Conservation (phyloP, 371 early-diverging fungal species). For the Thermomucor indicae-seudaticae region DNA sequence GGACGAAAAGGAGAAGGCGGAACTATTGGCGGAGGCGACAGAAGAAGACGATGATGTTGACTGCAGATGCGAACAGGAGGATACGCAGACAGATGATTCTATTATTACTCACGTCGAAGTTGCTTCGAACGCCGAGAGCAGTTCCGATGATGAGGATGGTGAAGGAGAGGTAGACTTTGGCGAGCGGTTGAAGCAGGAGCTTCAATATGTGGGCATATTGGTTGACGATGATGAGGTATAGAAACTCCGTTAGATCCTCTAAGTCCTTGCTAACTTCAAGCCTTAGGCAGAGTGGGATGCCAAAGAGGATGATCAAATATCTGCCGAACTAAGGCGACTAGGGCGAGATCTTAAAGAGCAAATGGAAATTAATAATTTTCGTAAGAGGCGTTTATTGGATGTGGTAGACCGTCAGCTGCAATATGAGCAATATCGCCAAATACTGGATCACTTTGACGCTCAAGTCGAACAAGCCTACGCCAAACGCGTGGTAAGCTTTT, state of each 20-base stretch:
- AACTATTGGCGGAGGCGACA: slow-evolving; percentile 12
- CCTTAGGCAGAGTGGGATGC: slow-evolving; percentile 61
- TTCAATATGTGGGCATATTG: slow-evolving; percentile 75
- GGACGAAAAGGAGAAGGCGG: neutral
- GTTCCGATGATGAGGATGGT: neutral
- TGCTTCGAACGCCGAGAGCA: slow-evolving; percentile 3
- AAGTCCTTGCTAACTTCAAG: neutral
- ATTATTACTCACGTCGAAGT: slow-evolving; percentile 4
- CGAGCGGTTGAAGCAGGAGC: slow-evolving; percentile 77
- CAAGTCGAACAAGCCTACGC: slow-evolving; percentile 82
- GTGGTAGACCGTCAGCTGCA: slow-evolving; percentile 74
- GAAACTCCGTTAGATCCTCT: neutral
- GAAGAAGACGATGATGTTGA: slow-evolving; percentile 21
- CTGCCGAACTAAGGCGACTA: slow-evolving; percentile 61
- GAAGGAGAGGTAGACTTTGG: slow-evolving; percentile 50
- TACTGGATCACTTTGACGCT: slow-evolving; percentile 83
- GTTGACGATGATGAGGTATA: slow-evolving; percentile 74
- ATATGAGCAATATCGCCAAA: slow-evolving; percentile 83
- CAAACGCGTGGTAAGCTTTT: slow-evolving; percentile 82
- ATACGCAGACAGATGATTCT: too few species aligned
- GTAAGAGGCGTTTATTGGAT: slow-evolving; percentile 64
- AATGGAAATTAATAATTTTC: slow-evolving; percentile 55
- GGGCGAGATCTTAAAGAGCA: slow-evolving; percentile 75
- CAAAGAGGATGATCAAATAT: slow-evolving; percentile 80
- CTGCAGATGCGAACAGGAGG: too few species aligned